Evolutionary conservation across 2,329 filamentous ascomycete genomes (phyloP), one percentile per base, ranked within the genome.

Genomic region (Didymella lethalis): DNA sequence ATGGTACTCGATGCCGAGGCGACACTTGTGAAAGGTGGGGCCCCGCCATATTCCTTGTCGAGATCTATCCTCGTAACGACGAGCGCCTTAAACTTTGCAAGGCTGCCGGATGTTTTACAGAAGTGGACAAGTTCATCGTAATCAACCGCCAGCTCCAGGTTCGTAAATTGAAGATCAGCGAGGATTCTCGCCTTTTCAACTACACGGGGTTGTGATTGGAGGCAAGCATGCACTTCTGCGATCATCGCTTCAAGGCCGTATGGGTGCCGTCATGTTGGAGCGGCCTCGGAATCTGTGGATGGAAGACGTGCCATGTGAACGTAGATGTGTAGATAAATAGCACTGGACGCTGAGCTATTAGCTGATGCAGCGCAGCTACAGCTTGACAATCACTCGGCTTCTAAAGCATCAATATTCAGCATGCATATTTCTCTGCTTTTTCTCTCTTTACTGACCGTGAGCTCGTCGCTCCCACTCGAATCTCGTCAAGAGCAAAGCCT

Each of bases 1-100:
- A n/a, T 12, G 3, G 29, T 44, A 32, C 20, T 16, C 44, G 43
- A 54, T 61, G 53, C 57, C 57, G 53, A 57, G 57, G 53, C 53
- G 34, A 40, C 31, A 46, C 53, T 32, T 41, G 49, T 57, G 53
- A 61, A 61, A 57, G 57, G 57, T 53, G 57, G 57, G 57, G 53
- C 57, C 57, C 57, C 57, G 57, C 48, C 43, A 46, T 1, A 31
- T 7, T 36, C 53, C 48, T 20, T 23, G 47, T 38, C 48, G 16
- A 18, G 32, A 11, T 28, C 34, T 12, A 53, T 2, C 23, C 23
- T 23, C 23, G 23, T 23, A 23, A 34, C 38, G 11, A 20, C 28
- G 2, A 18, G 25, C 20, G 14, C 26, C 23, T 48, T 16, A 14
- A 34, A 10, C 16, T 52, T 25, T 23, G 36, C 28, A 48, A 47